These are phyloP conservation scores for Arthrobotrys iridis DNA, from an alignment of 2,329 filamentous ascomycete genomes.

Conservation along the genomic window DNA sequence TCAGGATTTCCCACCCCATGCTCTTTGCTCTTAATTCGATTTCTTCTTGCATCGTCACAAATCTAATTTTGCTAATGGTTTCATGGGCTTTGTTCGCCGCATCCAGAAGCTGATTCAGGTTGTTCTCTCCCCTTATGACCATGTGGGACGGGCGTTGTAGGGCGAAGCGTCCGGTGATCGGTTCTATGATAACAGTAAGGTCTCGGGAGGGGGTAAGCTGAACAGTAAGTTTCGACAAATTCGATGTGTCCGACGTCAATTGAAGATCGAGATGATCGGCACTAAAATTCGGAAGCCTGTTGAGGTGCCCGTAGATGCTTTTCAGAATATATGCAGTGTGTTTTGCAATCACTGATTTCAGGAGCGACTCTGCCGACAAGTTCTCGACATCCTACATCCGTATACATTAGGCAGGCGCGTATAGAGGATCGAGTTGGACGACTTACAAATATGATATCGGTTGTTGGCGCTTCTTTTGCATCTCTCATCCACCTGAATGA, in stretches of 20 bases:
- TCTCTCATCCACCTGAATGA: constrained; percentile 84
- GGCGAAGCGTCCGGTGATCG: constrained; percentile 78
- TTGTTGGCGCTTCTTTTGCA: constrained; percentile 76
- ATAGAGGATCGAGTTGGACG: background rate
- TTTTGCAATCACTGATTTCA: constrained; percentile 77
- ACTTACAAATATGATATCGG: constrained; percentile 69
- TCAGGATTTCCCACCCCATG: constrained; percentile 71
- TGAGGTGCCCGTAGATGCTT: constrained; percentile 72
- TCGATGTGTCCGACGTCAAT: constrained; percentile 71
- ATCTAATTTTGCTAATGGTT: constrained; percentile 72
- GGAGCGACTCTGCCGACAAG: constrained; percentile 77
- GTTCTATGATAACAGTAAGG: constrained; percentile 75
- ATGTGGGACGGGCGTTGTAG: constrained; percentile 73
- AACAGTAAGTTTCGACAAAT: constrained; percentile 73
- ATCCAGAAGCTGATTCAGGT: constrained; percentile 71
- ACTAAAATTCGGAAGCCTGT: constrained; percentile 70
- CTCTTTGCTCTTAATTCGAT: constrained; percentile 70
- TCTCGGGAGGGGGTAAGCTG: constrained; percentile 73
- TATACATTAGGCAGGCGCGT: background rate
- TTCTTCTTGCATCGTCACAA: constrained; percentile 70
- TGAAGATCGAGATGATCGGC: constrained; percentile 70
- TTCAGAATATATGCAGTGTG: constrained; percentile 78
- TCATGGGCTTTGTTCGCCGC: constrained; percentile 69
- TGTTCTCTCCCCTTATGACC: constrained; percentile 70
- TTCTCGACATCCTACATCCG: constrained; percentile 66